A percentile compares a stretch with the other conserved stretches of the same genome.
These are phyloP conservation scores for Taphrina wiesneri DNA, from an alignment of 1,139 yeast genomes.

Conservation along the genomic window DNA sequence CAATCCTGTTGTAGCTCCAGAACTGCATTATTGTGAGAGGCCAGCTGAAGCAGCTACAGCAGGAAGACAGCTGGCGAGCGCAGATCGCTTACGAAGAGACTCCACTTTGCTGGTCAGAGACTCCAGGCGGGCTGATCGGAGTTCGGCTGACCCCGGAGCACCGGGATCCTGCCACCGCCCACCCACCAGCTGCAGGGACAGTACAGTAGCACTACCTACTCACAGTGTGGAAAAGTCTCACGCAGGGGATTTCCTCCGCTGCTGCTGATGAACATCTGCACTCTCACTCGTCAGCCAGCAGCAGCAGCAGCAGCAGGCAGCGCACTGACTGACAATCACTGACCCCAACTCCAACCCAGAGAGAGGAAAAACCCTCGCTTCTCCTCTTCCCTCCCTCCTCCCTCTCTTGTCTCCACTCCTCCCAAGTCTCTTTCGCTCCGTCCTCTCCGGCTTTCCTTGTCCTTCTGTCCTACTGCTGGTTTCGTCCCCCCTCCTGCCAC, in stretches of 20 bases:
- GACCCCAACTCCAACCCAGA: neutral
- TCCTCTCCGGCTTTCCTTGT: constrained; percentile 1
- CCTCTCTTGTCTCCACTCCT: neutral
- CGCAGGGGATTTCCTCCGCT: neutral
- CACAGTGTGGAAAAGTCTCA: too few species aligned
- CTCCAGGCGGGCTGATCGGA: too few species aligned
- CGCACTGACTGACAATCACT: too few species aligned
- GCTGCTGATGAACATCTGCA: neutral
- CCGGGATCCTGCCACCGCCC: too few species aligned
- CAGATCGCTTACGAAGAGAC: neutral
- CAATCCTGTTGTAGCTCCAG: too few species aligned
- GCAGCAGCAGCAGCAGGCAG: too few species aligned
- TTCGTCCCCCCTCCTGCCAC: neutral
- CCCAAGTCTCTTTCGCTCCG: neutral
- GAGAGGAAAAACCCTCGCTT: neutral
- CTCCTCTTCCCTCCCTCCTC: neutral
- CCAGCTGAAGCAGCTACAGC: neutral
- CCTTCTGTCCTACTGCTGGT: neutral
- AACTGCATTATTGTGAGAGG: too few species aligned
- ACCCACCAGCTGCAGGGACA: too few species aligned
- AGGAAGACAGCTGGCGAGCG: neutral
- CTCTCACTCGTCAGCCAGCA: constrained; percentile 3
- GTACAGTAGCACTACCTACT: too few species aligned
- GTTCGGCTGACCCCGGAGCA: too few species aligned
- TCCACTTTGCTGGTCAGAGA: neutral